Conservation (phyloP, 805 yeast genomes). For the Yarrowia osloensis region DNA sequence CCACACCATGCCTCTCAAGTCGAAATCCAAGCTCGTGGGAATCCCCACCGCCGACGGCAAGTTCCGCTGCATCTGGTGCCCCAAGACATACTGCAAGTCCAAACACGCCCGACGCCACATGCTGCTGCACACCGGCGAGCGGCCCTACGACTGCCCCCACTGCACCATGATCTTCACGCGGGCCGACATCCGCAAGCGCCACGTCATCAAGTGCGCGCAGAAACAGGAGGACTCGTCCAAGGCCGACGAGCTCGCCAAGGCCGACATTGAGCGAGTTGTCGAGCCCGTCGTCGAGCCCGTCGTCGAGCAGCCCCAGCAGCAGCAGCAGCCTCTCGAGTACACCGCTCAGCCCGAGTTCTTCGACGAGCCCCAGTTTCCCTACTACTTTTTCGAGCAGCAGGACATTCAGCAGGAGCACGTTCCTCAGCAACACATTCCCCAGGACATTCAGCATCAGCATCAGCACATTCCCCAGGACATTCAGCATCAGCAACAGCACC, state of each 20-base stretch:
- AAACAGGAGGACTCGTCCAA: constrained; percentile 21
- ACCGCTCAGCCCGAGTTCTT: background rate
- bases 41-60: constrained; percentile 49
- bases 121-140: constrained; percentile 80
- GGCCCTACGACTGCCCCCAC: constrained; percentile 76
- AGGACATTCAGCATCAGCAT: background rate
- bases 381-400: constrained; percentile 5
- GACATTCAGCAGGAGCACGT: background rate
- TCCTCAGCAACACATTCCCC: background rate
- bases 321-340: background rate
- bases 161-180: constrained; percentile 71
- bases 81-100: constrained; percentile 45
- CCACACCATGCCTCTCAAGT: background rate
- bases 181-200: constrained; percentile 77
- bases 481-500: background rate
- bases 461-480: background rate
- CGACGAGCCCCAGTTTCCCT: constrained; percentile 12
- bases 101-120: constrained; percentile 84
- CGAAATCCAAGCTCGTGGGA: constrained; percentile 26
- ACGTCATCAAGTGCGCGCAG: constrained; percentile 42
- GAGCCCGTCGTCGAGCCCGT: background rate
- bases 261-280: background rate
- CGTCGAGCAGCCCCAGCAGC: background rate
- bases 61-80: constrained; percentile 38
- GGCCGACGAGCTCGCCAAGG: background rate